phyloP scores from a whole-genome alignment of 202 grass and related monocot genomes.

The Schoenoplectus tabernaemontani region DNA sequence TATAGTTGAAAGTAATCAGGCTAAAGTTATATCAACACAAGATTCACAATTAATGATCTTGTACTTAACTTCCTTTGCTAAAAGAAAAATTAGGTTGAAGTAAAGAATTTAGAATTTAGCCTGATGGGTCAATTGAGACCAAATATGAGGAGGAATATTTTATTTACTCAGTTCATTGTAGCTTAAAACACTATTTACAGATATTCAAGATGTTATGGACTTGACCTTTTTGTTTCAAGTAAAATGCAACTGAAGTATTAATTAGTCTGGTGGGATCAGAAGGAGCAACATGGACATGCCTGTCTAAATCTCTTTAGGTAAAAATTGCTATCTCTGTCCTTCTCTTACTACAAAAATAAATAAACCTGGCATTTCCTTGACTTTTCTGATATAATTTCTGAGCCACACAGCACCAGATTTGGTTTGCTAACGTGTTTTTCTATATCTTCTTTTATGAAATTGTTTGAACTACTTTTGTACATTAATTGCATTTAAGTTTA shows the following conservation, averaged over 20 bases:
- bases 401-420: background rate
- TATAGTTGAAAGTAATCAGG: background rate
- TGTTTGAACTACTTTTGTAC: background rate
- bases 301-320: background rate
- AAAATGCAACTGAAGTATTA: background rate
- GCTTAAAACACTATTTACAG: background rate
- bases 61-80: too few species aligned
- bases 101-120: too few species aligned
- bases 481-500: background rate
- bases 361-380: too few species aligned
- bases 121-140: background rate
- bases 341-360: background rate
- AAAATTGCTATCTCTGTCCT: background rate
- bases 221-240: background rate
- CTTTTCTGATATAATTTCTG: background rate
- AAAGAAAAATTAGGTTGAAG: too few species aligned
- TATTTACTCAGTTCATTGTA: background rate
- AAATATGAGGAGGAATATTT: background rate
- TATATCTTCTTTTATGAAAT: background rate
- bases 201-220: background rate
- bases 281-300: background rate
- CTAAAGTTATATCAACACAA: background rate
- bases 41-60: background rate
- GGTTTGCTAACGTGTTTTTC: background rate
- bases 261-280: background rate